These are phyloP conservation scores for Gracilaria domingensis DNA, from an alignment of 23 red algal species.

Conservation along the genomic window DNA sequence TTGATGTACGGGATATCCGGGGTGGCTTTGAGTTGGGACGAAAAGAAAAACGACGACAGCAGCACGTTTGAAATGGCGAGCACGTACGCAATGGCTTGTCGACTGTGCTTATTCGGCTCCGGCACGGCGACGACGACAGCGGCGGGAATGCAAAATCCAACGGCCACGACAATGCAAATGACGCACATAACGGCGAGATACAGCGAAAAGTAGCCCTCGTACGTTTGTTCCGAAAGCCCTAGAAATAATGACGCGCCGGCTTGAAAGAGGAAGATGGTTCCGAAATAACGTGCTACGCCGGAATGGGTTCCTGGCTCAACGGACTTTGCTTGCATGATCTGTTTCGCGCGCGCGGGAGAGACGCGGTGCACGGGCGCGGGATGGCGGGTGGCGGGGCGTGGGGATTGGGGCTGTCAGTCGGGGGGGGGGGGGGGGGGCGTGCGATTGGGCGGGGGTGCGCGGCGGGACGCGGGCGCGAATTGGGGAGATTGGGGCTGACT, in stretches of 20 bases:
- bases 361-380: not conserved
- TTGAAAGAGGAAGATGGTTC: constrained; percentile 81
- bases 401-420: not conserved
- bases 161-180: constrained; percentile 41
- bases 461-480: not conserved
- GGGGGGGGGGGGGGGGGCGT: not conserved
- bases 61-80: constrained; percentile 29
- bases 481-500: not conserved
- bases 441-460: no score
- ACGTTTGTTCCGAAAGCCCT: constrained; percentile 48
- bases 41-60: constrained; percentile 36
- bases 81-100: constrained; percentile 36
- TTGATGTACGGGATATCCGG: constrained; percentile 71
- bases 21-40: constrained; percentile 7
- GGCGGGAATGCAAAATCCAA: constrained; percentile 64
- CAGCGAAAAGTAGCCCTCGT: constrained; percentile 35
- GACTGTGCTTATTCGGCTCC: constrained; percentile 50
- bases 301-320: constrained; percentile 88
- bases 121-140: constrained; percentile 77
- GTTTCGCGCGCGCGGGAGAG: not conserved
- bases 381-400: no score
- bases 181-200: constrained; percentile 50
- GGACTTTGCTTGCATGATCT: constrained; percentile 83
- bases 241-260: constrained; percentile 58
- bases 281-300: constrained; percentile 80